Evolutionary conservation across 345 rosid species (phyloP), one percentile per base, ranked within the genome.

Genomic region (Clausena lansium): DNA sequence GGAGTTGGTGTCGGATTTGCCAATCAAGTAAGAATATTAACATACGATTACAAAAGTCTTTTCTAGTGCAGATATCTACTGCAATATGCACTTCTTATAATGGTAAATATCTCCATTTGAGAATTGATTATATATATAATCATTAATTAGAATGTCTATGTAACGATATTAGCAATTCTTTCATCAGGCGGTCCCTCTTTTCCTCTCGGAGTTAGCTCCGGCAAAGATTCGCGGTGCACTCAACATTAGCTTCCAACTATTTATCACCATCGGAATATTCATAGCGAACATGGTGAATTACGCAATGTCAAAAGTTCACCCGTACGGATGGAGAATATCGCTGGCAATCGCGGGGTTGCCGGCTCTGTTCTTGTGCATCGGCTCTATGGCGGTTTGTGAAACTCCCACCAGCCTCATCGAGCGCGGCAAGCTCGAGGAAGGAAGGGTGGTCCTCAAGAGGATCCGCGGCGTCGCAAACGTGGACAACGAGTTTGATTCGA

Each of bases 1-100:
- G 98, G 95, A 6, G 8, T 79, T 1, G 98, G 97, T 0, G 92
- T 94, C 22, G 98, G 98, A 28, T 93, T 93, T 70, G 92, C 88
- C 57, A 88, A 87, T 79, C 96, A 90, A 87, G 97, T 90, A 78
- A 67, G 71, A 45, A 54, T 17, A 36, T 67, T 17, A 20, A 11
- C 1, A n/a, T 39, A 24, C 17, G 14, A 38, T 67, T 45, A 13
- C 50, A 45, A 45, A 9, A 45, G 50, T 0, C 15, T 9, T 1
- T 45, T 13, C 13, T 11, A 45, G 50, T 4, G 50, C 50, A 45
- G 50, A 45, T 45, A 13, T 13, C 50, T 0, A 13, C 50, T 45
- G 0, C 50, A 45, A 5, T 45, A 3, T 1, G 0, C 50, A 11
- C 17, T 45, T 45, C 1, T 13, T 13, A 11, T 45, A 45, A 0